Evolutionary conservation across 129 eudicot genomes (phyloP), one percentile per base, ranked within the genome.

Genomic region (Pseudognaphalium luteoalbum): DNA sequence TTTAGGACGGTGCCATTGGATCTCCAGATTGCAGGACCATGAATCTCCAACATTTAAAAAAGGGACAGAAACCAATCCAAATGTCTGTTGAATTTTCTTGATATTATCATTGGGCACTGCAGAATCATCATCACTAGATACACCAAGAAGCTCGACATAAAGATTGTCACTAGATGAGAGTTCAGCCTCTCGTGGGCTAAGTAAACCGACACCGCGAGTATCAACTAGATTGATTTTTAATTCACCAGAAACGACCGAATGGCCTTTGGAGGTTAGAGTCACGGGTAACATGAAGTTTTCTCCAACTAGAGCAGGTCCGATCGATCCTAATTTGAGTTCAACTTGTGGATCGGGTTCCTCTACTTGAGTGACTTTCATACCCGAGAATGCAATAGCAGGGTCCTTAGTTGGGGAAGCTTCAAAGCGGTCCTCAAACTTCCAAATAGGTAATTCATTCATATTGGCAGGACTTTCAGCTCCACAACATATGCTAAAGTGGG

Each of bases 401-500:
- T 94, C 97, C 81, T 91, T 91, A 51, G 82, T 91, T 75, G 99
- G 99, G 73, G 84, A 86, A 81, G 91, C 82, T 84, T 94, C 97
- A 52, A 87, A 81, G n/a, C 80, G 85, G 83, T 94, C 97, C 73
- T 94, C 99, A 66, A 94, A 89, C 68, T 91, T 94, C 99, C 99
- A 94, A n/a, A 94, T 83, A 12, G 96, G 99, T 76, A 91, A 73
- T 52, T 94, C 99, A 41, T 82, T 77, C 97, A 94, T 87, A 19
- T 93, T 87, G 81, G 96, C 99, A 19, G 99, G 99, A 74, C 99
- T 94, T 77, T 94, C 99, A 19, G 97, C 93, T 83, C 93, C 89
- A 89, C 99, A 94, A 69, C 96, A 89, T 80, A 94, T 89, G 73
- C 97, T 94, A 78, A 94, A 84, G 77, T 85, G 85, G 41, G 93